These are phyloP conservation scores for Alternaria metachromatica DNA, from an alignment of 2,329 filamentous ascomycete species.

Conservation along the genomic window DNA sequence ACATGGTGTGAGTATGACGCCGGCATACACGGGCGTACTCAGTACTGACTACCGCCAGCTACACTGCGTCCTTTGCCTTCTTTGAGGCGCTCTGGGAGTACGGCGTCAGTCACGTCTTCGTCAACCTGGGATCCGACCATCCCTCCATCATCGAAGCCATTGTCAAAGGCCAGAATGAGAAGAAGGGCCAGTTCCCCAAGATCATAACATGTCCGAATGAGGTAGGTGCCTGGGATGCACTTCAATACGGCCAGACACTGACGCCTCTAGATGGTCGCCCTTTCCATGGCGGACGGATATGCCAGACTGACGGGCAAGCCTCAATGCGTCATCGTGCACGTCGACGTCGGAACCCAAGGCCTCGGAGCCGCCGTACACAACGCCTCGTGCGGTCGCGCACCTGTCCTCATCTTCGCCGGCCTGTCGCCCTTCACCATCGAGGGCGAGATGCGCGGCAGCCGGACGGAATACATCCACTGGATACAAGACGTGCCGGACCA, in stretches of 20 bases:
- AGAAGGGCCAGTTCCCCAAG: conserved; percentile 68
- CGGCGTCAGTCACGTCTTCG: conserved; percentile 58
- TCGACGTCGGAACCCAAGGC: conserved; percentile 82
- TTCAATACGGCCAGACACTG: conserved; percentile 6
- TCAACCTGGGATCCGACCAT: conserved; percentile 75
- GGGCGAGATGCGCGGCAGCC: conserved; percentile 72
- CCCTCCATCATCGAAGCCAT: conserved; percentile 82
- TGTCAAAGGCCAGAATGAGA: conserved; percentile 75
- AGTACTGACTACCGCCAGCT: conserved; percentile 42
- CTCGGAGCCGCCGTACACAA: conserved; percentile 82
- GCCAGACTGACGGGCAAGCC: conserved; percentile 72
- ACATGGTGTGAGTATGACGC: conserved; percentile 28
- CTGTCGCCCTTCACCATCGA: conserved; percentile 78
- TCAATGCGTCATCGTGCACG: conserved; percentile 80
- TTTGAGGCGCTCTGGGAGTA: conserved; percentile 79
- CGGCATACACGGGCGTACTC: background rate
- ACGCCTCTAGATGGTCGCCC: conserved; percentile 72
- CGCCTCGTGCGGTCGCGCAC: conserved; percentile 74
- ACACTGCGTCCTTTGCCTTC: conserved; percentile 81
- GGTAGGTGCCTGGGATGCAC: conserved; percentile 52
- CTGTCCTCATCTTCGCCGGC: conserved; percentile 79
- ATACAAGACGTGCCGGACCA: conserved; percentile 85
- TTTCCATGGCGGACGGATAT: conserved; percentile 85
- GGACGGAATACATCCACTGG: conserved; percentile 87
- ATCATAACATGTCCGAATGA: conserved; percentile 84